phyloP scores from a whole-genome alignment of 169 alveolate genomes.

The Plasmodium adleri region DNA sequence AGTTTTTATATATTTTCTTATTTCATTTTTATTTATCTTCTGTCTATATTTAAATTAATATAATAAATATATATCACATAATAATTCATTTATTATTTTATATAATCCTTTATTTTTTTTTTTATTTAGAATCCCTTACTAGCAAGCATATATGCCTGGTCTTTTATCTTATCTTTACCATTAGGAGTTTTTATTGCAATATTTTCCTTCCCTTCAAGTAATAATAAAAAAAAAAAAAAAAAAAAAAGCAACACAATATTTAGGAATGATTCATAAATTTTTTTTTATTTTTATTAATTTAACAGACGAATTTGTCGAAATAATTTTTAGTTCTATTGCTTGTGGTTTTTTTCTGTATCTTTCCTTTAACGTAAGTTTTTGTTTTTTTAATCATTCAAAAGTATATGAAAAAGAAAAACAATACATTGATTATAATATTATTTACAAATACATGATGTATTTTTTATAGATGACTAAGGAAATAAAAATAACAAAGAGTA shows the following conservation, averaged over 20 bases:
- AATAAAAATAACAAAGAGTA: constrained; percentile 40
- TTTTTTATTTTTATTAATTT: constrained; percentile 22
- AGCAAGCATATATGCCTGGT: constrained; percentile 68
- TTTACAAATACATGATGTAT: constrained; percentile 1
- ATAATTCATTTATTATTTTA: constrained; percentile 13
- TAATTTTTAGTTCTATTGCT: constrained; percentile 66
- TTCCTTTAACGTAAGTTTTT: constrained; percentile 55
- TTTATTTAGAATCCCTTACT: constrained; percentile 38
- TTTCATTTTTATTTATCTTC: constrained; percentile 1
- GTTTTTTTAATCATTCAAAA: constrained; percentile 15
- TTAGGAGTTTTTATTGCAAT: constrained; percentile 70
- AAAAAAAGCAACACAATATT: background rate
- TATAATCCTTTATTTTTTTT: background rate
- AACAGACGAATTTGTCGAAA: constrained; percentile 67
- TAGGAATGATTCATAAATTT: background rate
- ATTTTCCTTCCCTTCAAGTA: constrained; percentile 72
- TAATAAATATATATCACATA: constrained; percentile 3
- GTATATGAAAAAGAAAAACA: constrained; percentile 12
- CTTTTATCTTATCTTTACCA: constrained; percentile 67
- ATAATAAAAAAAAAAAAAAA: constrained; percentile 11
- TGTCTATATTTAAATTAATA: background rate
- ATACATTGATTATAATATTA: background rate
- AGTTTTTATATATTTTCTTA: constrained; percentile 16
- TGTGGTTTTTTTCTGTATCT: constrained; percentile 72
- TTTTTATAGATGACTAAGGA: constrained; percentile 73